Base-by-base conservation (phyloP, 371 early-diverging fungal genomes). In the Mycotypha africana region DNA sequence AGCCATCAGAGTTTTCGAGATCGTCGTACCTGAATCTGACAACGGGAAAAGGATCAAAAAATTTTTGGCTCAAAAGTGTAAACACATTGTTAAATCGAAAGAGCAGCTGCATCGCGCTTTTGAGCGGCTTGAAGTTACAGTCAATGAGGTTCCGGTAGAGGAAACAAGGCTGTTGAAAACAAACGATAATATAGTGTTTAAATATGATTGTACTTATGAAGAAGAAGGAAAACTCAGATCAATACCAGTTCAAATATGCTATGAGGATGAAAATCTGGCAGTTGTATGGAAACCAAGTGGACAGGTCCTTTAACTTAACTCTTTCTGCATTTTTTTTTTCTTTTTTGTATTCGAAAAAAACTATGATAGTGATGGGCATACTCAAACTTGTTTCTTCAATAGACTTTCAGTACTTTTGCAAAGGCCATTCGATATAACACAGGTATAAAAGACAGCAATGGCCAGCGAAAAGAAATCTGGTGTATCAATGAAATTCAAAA, bases 251-350 rank as follows among this genome's bases (percentile, higher is more conserved):
- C 57, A 58, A 16, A 55, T 77, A 10, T 57, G 57, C 1, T 72
- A 67, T 39, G 65, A 77, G 36, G 79, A 79, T 32, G 56, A 65
- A 2, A 47, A 76, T 35, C 26, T 79, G 2, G 79, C 76, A 8
- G 57, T 79, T 21, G 73, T 72, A 1, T 68, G 74, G 64, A 79
- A 79, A 40, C 68, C 77, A 10, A 60, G 77, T 25, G 79, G 79
- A 17, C 69, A 60, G 49, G 74, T n/a, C n/a, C n/a, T 74, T 55
- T 38, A 50, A n/a, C 28, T 28, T 53, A 2, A 42, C 20, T 58
- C 6, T 40, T 21, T 42, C 28, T 15, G 14, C n/a, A n/a, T n/a
- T 25, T 22, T 19, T 28, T 8, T 28, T 11, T 8, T 28, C 14
- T 34, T 5, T 3, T 21, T 26, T 14, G 23, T 28, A 16, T 20